Percentiles rank a stretch among this genome's conserved stretches.
phyloP scores from a whole-genome alignment of 2,329 filamentous ascomycete species.

The Paecilomyces sp. region DNA sequence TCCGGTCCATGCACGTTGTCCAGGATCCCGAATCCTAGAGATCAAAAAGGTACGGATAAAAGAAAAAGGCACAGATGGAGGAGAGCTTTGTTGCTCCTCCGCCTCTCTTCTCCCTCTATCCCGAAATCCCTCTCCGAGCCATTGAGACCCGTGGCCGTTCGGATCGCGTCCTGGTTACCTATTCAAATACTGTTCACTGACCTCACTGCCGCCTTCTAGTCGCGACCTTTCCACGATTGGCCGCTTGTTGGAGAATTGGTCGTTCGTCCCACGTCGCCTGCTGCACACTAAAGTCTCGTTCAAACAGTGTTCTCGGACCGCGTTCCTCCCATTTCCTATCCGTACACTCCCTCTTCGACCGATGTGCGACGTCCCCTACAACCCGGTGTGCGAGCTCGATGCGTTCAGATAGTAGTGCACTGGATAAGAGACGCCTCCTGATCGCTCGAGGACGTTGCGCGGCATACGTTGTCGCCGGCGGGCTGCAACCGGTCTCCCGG shows the following conservation, averaged over 20 bases:
- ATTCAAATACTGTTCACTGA: background rate
- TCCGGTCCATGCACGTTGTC: background rate
- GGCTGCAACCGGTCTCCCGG: conserved; percentile 15
- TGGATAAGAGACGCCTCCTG: conserved; percentile 23
- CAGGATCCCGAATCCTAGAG: background rate
- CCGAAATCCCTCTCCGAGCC: background rate
- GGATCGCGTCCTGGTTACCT: background rate
- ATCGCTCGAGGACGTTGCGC: conserved; percentile 25
- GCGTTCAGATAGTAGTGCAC: conserved; percentile 28
- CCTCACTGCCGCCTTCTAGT: conserved; percentile 2
- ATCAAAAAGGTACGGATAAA: background rate
- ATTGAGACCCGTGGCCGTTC: background rate
- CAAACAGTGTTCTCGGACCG: conserved; percentile 1
- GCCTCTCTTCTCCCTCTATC: background rate
- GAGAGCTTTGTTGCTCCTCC: background rate
- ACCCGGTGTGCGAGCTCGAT: conserved; percentile 28
- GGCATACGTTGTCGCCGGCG: conserved; percentile 11
- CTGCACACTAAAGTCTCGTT: conserved; percentile 10
- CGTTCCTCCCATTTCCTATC: background rate
- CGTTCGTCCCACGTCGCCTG: conserved; percentile 11
- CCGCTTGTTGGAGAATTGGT: conserved; percentile 12
- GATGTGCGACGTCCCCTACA: conserved; percentile 26
- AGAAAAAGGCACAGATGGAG: background rate
- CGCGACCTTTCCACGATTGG: conserved; percentile 12
- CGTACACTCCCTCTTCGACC: conserved; percentile 15